Conservation (phyloP, 108 stramenopile genomes). For the Stephanodiscus minutulus region DNA sequence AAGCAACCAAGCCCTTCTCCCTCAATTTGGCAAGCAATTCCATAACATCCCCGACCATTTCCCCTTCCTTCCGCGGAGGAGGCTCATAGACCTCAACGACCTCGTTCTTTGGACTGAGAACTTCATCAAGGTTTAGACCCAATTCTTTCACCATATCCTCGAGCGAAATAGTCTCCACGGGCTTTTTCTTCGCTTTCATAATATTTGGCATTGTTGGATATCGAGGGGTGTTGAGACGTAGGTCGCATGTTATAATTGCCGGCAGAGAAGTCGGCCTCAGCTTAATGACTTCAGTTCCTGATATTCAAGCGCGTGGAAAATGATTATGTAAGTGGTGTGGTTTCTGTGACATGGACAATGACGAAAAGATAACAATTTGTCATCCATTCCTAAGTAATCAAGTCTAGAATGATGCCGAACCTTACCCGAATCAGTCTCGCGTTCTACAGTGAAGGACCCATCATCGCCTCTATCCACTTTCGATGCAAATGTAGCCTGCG, state of each 20-base stretch:
- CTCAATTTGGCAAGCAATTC: constrained; percentile 93
- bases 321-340: background rate
- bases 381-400: constrained; percentile 16
- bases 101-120: constrained; percentile 61
- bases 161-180: constrained; percentile 78
- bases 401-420: constrained; percentile 23
- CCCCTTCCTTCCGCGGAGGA: constrained; percentile 91
- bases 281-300: constrained; percentile 81
- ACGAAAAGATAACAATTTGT: background rate
- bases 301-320: background rate
- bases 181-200: constrained; percentile 99
- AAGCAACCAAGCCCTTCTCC: constrained; percentile 64
- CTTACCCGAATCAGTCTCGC: constrained; percentile 96
- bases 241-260: constrained; percentile 96
- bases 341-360: background rate
- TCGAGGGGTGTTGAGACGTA: constrained; percentile 98
- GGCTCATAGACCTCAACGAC: constrained; percentile 94
- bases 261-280: constrained; percentile 63
- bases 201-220: constrained; percentile 99
- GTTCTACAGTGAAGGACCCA: constrained; percentile 79
- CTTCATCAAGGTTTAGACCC: constrained; percentile 86
- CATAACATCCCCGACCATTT: constrained; percentile 92
- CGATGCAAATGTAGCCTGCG: constrained; percentile 97
- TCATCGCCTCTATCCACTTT: constrained; percentile 76
- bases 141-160: constrained; percentile 74